Base-by-base conservation (phyloP, 2,329 filamentous ascomycete species). In the Botryotinia convoluta region DNA sequence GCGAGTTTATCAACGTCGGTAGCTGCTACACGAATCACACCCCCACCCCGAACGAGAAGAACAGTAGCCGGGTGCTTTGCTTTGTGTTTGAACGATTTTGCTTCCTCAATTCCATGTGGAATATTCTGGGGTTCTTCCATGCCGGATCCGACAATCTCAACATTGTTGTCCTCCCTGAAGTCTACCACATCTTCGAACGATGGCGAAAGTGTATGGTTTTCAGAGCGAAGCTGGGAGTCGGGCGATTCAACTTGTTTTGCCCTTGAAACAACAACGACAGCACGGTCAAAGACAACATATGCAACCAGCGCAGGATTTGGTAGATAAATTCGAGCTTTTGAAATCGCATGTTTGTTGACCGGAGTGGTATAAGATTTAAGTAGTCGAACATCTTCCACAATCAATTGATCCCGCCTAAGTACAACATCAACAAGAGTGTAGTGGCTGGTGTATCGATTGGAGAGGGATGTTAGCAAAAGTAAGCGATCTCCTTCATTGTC, bases 121-220 rank as follows among this genome's bases (percentile, higher is more conserved):
- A 77, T 77, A 1, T 77, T 77, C 26, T 81, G 80, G n/a, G 86
- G 85, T 78, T 92, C 90, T 79, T 92, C 91, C 32, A 88, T 85
- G 6, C 91, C 89, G 20, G 88, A 90, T 7, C 88, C 88, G 26
- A 91, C 83, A 73, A 92, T 87, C 78, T 92, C 90, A 39, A 91
- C 84, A 26, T 88, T 85, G 42, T 88, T 85, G 72, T 91, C 89
- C 75, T 87, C 86, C 39, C 91, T 89, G 73, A 99, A 91, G 78
- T 95, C 92, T 51, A 99, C 86, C 2, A 93, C 90, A 81, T 99
- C 96, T 81, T 98, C 94, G 77, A 95, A 98, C 0, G 90, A 87
- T 29, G 90, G 83, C 0, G 89, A 88, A 35, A 90, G 80, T 20
- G 88, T 84, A 77, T 91, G 87, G 54, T 87, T 91, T 72, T 93